phyloP scores from a whole-genome alignment of 2,329 filamentous ascomycete genomes.

The Exophiala sp. region DNA sequence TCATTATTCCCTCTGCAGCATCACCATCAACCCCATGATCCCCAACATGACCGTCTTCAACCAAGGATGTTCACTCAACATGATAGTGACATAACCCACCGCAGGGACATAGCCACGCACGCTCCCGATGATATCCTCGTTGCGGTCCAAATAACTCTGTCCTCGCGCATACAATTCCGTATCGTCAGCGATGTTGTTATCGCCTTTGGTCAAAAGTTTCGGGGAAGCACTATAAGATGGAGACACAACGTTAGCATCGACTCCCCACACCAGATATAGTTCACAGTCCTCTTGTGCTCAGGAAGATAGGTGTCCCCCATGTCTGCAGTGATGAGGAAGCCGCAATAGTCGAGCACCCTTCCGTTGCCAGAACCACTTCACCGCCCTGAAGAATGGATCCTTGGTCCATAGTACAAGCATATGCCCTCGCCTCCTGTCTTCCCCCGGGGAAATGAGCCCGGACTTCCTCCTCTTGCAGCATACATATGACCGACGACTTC shows the following conservation, averaged over 20 bases:
- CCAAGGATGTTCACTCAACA: conserved; percentile 94
- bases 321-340: no score
- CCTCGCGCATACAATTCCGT: conserved; percentile 81
- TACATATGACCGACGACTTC: no score
- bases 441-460: no score
- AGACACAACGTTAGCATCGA: neutral
- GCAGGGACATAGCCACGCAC: conserved; percentile 89
- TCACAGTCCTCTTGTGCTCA: no score
- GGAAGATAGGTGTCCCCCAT: no score
- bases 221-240: conserved; percentile 27
- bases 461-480: no score
- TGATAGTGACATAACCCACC: conserved; percentile 93
- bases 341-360: no score
- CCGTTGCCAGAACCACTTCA: no score
- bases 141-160: conserved; percentile 77
- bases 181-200: conserved; percentile 92
- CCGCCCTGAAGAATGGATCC: no score
- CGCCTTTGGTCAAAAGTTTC: conserved; percentile 86
- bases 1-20: conserved; percentile 76
- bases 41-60: conserved; percentile 91
- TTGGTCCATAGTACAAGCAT: no score
- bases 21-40: conserved; percentile 88
- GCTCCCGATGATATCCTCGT: conserved; percentile 83
- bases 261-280: no score
- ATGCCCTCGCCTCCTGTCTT: no score